Conservation (phyloP, 2,329 filamentous ascomycete genomes). For the Aureobasidium pullulans region DNA sequence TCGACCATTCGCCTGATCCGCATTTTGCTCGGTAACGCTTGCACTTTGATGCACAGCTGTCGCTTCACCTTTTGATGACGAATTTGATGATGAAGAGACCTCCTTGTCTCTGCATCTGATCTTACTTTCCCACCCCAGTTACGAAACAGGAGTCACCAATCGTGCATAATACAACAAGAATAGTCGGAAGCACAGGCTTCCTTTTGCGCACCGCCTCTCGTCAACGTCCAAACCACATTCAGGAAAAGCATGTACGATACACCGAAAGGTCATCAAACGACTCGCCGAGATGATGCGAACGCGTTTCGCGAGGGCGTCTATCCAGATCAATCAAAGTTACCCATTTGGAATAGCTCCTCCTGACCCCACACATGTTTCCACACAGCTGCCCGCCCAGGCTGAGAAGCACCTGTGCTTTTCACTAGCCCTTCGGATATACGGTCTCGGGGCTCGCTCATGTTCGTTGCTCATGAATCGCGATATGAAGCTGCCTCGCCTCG, state of each 20-base stretch:
- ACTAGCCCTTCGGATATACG: conserved; percentile 11
- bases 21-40: conserved; percentile 1
- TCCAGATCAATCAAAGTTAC: conserved; percentile 6
- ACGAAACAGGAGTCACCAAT: conserved; percentile 1
- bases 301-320: background rate
- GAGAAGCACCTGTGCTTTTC: conserved; percentile 4
- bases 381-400: background rate
- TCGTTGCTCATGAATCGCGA: conserved; percentile 3
- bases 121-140: background rate
- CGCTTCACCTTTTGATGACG: conserved; percentile 5
- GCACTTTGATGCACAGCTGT: conserved; percentile 3
- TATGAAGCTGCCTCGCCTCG: background rate
- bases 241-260: conserved; percentile 1
- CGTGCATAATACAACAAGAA: background rate
- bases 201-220: background rate
- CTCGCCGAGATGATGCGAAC: conserved; percentile 1
- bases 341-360: conserved; percentile 1
- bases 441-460: background rate
- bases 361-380: conserved; percentile 5
- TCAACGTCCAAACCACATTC: background rate
- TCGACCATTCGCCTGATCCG: background rate
- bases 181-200: background rate
- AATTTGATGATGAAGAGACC: conserved; percentile 10
- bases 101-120: conserved; percentile 10
- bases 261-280: conserved; percentile 3